Evolutionary conservation across 1,284 basidiomycete species (phyloP).

Genomic region (Polyporus tsugae): DNA sequence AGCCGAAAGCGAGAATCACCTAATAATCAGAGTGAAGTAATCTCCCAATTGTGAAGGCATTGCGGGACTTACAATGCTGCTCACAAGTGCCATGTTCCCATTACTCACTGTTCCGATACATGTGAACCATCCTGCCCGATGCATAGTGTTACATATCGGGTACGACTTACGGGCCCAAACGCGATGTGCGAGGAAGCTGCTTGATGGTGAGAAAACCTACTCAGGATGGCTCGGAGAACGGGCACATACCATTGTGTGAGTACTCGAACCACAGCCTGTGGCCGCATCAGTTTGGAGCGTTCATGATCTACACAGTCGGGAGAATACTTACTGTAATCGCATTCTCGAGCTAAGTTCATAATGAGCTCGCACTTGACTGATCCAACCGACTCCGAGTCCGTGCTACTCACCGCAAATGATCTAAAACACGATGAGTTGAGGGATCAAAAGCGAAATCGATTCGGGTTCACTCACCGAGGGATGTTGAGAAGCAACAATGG

Average conservation of each 20-base stretch:
- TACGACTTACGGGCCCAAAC: neutral
- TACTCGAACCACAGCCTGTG: neutral
- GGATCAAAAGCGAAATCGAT: neutral
- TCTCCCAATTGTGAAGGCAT: neutral
- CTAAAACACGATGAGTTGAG: neutral
- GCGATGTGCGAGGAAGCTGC: neutral
- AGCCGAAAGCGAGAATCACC: neutral
- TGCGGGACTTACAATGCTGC: neutral
- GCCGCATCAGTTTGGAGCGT: neutral
- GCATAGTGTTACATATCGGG: neutral
- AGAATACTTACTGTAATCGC: neutral
- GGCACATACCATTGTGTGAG: neutral
- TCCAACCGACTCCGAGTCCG: neutral
- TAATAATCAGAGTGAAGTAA: neutral
- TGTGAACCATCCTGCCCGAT: neutral
- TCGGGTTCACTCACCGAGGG: neutral
- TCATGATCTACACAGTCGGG: neutral
- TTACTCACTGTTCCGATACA: neutral
- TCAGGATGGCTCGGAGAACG: neutral
- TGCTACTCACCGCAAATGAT: neutral
- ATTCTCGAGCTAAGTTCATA: neutral
- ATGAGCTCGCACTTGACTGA: neutral
- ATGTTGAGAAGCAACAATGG: neutral
- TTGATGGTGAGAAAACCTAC: neutral
- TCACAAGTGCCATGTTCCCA: neutral